Conservation (phyloP, 1,284 basidiomycete species). For the Ceratobasidium sp. region DNA sequence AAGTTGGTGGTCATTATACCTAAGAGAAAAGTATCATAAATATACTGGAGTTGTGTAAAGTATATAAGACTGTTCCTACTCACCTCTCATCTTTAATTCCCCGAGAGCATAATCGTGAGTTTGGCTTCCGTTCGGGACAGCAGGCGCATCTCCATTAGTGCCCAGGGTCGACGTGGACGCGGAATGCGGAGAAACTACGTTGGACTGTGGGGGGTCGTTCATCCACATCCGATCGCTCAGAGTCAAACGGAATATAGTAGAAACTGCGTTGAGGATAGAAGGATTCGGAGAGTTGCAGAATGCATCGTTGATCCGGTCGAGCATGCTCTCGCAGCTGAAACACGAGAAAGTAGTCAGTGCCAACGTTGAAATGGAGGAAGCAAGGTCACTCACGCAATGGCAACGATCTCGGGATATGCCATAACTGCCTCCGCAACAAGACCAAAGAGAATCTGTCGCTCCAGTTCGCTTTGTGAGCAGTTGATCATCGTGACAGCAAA, state of each 20-base stretch:
- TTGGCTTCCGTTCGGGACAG: conserved; percentile 60
- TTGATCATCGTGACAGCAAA: conserved; percentile 80
- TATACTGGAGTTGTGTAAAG: not conserved
- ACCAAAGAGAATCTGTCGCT: conserved; percentile 82
- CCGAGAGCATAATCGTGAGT: conserved; percentile 49
- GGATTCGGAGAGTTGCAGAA: conserved; percentile 79
- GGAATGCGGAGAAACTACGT: conserved; percentile 54
- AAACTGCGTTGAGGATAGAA: conserved; percentile 74
- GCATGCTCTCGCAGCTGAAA: conserved; percentile 77
- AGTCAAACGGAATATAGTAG: conserved; percentile 70
- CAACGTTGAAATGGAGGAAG: conserved; percentile 26
- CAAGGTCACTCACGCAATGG: conserved; percentile 69
- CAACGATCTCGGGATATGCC: conserved; percentile 77
- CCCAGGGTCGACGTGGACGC: conserved; percentile 73
- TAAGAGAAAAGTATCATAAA: not conserved
- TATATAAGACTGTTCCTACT: not conserved
- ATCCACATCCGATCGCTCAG: conserved; percentile 36
- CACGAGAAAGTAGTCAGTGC: conserved; percentile 40
- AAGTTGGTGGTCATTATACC: conserved; percentile 40
- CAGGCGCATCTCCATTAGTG: conserved; percentile 66
- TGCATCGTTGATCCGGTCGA: conserved; percentile 81
- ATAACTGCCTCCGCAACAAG: conserved; percentile 80
- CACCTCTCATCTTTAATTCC: conserved; percentile 40
- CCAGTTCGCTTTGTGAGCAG: conserved; percentile 81
- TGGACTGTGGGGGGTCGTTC: conserved; percentile 28